A percentile compares a stretch with the other conserved stretches of the same genome.
These are phyloP conservation scores for Begonia peltatifolia DNA, from an alignment of 306 rosid genomes.

Conservation along the genomic window DNA sequence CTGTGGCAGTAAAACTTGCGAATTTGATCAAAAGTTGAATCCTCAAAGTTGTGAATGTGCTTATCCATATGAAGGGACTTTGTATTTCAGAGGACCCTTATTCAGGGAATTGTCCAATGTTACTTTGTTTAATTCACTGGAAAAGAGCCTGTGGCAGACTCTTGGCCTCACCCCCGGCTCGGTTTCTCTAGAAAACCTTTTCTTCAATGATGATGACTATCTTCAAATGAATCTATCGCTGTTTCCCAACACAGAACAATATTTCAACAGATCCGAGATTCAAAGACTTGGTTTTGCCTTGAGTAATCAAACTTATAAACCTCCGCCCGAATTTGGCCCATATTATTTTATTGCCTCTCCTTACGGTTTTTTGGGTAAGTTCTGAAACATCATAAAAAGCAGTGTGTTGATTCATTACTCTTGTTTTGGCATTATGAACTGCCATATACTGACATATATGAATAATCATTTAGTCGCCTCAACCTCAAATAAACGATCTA, in stretches of 20 bases:
- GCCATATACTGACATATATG: constrained; percentile 2
- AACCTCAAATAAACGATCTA: constrained; percentile 26
- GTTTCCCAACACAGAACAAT: constrained; percentile 51
- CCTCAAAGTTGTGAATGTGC: constrained; percentile 93
- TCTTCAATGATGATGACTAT: constrained; percentile 64
- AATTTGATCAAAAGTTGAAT: constrained; percentile 42
- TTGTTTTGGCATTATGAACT: constrained; percentile 4
- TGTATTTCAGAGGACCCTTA: constrained; percentile 68
- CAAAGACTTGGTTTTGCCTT: constrained; percentile 67
- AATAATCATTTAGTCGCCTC: constrained; percentile 6
- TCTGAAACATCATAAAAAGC: too few species aligned
- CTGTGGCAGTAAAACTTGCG: constrained; percentile 50
- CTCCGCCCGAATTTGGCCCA: constrained; percentile 70
- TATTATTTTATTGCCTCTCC: constrained; percentile 56
- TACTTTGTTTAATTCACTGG: constrained; percentile 45
- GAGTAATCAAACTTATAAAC: constrained; percentile 82
- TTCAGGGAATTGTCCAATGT: constrained; percentile 55
- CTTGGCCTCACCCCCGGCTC: constrained; percentile 68
- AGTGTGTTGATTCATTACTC: too few species aligned
- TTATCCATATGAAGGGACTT: constrained; percentile 61
- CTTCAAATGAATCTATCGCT: constrained; percentile 69
- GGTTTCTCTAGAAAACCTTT: constrained; percentile 56
- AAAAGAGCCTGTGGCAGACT: constrained; percentile 52
- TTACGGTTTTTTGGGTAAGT: constrained; percentile 61
- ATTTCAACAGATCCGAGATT: constrained; percentile 62